Conservation (phyloP, 306 rosid species). For the Ormosia emarginata region DNA sequence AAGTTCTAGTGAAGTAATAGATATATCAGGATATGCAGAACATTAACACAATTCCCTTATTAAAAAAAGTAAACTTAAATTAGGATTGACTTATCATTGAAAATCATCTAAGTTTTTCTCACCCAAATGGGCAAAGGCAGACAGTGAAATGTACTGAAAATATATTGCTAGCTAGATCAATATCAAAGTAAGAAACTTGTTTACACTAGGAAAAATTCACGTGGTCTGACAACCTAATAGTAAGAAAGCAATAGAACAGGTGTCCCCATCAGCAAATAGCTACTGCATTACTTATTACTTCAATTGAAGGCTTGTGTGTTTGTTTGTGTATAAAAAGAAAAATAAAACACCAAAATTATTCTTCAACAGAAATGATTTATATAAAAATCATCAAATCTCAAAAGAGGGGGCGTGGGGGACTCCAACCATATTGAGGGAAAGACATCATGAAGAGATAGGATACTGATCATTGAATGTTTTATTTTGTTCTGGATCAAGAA, state of each 20-base stretch:
- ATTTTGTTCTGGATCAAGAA: conserved; percentile 98
- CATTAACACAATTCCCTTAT: neutral
- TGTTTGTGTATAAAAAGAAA: neutral
- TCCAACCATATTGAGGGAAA: neutral
- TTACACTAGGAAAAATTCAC: conserved; percentile 2
- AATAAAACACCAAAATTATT: neutral
- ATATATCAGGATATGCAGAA: neutral
- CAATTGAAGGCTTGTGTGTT: neutral
- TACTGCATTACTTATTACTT: neutral
- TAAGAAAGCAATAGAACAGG: conserved; percentile 11
- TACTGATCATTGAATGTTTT: conserved; percentile 95
- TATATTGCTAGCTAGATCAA: neutral
- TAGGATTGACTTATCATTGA: conserved; percentile 8
- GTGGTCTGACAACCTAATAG: neutral
- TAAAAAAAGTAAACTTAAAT: neutral
- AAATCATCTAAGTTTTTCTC: conserved; percentile 4
- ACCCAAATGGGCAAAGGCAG: neutral
- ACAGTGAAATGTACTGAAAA: neutral
- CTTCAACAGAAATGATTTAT: neutral
- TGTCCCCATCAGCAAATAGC: conserved; percentile 13
- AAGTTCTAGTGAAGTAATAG: neutral
- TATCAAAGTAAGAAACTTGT: conserved; percentile 9
- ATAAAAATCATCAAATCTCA: neutral
- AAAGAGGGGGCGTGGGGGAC: neutral
- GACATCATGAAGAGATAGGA: conserved; percentile 45